Conservation (phyloP, 495 filamentous ascomycete genomes). For the Venustampulla echinocandica region DNA sequence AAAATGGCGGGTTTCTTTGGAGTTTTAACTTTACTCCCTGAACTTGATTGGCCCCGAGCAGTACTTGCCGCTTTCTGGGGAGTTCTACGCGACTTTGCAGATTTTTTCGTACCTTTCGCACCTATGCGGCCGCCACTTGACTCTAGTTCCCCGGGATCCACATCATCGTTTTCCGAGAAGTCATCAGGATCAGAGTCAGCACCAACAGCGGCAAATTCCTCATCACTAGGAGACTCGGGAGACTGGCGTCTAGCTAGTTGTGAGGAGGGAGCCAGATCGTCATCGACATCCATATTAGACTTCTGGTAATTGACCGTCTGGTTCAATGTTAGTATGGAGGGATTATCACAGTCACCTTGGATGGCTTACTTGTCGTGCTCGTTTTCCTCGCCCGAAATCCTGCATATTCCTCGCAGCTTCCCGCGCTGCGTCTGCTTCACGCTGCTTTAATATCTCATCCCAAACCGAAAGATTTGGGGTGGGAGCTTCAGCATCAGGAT, state of each 20-base stretch:
- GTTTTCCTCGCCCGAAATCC: conserved; percentile 74
- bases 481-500: conserved; percentile 38
- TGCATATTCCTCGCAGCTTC: conserved; percentile 57
- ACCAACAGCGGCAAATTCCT: conserved; percentile 14
- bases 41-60: too few species aligned
- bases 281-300: conserved; percentile 28
- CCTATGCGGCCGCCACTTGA: too few species aligned
- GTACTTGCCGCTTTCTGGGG: too few species aligned
- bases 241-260: conserved; percentile 2
- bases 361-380: conserved; percentile 44
- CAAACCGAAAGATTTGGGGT: conserved; percentile 58
- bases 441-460: conserved; percentile 78
- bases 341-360: background rate
- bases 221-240: conserved; percentile 14
- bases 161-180: too few species aligned
- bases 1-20: too few species aligned
- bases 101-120: too few species aligned
- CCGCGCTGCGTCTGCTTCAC: conserved; percentile 63
- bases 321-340: conserved; percentile 24
- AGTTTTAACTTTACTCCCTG: too few species aligned
- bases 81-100: too few species aligned
- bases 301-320: conserved; percentile 37
- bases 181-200: conserved; percentile 11
- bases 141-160: too few species aligned
- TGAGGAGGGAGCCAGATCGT: conserved; percentile 20